Percentiles rank a stretch among this genome's conserved stretches.
These are phyloP conservation scores for Macrophomina tecta DNA, from an alignment of 2,329 filamentous ascomycete genomes.

Conservation along the genomic window DNA sequence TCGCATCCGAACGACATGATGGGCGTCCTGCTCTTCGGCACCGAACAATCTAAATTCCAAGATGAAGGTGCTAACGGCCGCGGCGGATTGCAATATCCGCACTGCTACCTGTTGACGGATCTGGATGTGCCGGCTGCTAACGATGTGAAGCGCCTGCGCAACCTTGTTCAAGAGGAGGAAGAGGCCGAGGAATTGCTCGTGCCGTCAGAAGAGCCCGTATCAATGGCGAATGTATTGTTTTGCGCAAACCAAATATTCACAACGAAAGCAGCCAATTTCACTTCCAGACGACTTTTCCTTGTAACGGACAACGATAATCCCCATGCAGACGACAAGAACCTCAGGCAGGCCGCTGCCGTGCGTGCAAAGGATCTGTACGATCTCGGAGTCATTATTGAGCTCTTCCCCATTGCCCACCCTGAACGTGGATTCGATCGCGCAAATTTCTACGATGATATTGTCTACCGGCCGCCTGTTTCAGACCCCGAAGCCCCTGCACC, in stretches of 20 bases:
- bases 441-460: constrained; percentile 95
- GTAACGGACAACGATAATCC: constrained; percentile 95
- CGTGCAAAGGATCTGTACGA: constrained; percentile 96
- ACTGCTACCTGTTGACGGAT: constrained; percentile 91
- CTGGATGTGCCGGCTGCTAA: constrained; percentile 85
- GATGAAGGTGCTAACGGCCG: constrained; percentile 65
- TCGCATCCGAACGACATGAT: constrained; percentile 97
- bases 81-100: constrained; percentile 73
- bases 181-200: constrained; percentile 71
- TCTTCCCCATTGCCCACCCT: constrained; percentile 83
- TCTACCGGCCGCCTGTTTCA: constrained; percentile 73
- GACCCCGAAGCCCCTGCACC: constrained; percentile 71
- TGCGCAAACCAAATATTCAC: constrained; percentile 97
- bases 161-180: constrained; percentile 78
- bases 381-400: constrained; percentile 85
- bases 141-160: constrained; percentile 81
- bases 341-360: constrained; percentile 78
- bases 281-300: constrained; percentile 89
- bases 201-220: constrained; percentile 71
- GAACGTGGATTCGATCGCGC: constrained; percentile 77
- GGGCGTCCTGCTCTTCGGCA: constrained; percentile 90
- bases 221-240: constrained; percentile 90
- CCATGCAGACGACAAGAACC: constrained; percentile 72
- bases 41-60: constrained; percentile 80
- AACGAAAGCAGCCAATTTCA: constrained; percentile 91